Evolutionary conservation across 2,329 filamentous ascomycete genomes (phyloP), one percentile per base, ranked within the genome.

Genomic region (Diaporthe citri): DNA sequence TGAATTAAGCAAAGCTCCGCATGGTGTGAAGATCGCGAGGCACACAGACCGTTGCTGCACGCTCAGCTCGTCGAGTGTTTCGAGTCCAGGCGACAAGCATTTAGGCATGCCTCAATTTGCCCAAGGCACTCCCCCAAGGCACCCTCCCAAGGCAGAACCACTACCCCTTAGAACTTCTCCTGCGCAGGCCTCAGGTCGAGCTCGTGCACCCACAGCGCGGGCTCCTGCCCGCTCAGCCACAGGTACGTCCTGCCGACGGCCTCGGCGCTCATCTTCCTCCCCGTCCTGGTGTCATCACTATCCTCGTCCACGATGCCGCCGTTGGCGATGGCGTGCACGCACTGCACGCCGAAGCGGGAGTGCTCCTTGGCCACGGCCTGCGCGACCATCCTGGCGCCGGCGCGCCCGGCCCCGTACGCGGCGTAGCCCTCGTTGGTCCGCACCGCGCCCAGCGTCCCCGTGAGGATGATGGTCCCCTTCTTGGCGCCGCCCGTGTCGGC

Each of bases 321-420:
- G 78, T 91, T 91, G 0, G 87, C 88, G 75, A 91, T 89, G 3
- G 89, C 85, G 81, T 92, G 90, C n/a, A 88, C 88, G 4, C 90
- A 88, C 80, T 91, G 89, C 0, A 91, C 81, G 2, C 89, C 89
- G 75, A 86, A 87, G n/a, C 85, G 84, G 77, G 86, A 89, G 82
- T 90, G 88, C 80, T 91, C 90, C 51, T 88, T 86, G 0, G 88
- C 89, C 57, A 91, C 80, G 10, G 85, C 87, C 80, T 91, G 89
- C 0, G 88, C 88, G 17, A 91, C 81, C 81, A 90, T 89, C 51
- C 89, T 81, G 9, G 89, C 88, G 1, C 86, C 87, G 0, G 87
- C 83, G 4, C 89, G 82, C 1, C 87, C 86, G 8, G 88, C 89
- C 12, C 89, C 89, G 76, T 91, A 91, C 0, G 88, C 86, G 1